phyloP scores from a whole-genome alignment of 163 green algal genomes.

The Scenedesmus sp. region DNA sequence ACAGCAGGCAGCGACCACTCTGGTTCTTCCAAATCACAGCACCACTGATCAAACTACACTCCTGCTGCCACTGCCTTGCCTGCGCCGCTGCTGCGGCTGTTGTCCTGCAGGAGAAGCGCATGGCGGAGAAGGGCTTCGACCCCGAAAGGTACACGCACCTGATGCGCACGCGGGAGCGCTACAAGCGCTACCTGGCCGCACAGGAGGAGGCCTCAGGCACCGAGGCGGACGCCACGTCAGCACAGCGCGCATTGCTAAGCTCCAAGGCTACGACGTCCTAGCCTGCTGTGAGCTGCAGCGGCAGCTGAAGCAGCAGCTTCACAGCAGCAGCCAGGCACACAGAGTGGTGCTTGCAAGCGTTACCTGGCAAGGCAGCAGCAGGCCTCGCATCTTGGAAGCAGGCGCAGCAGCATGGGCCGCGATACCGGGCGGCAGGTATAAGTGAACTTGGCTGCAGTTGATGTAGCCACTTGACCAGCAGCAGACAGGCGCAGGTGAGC shows the following conservation, averaged over 20 bases:
- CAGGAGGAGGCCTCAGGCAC: background rate
- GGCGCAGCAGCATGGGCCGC: no score
- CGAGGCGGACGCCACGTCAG: background rate
- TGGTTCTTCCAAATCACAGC: no score
- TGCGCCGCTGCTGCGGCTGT: background rate
- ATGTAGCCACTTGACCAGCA: no score
- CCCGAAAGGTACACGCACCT: slow-evolving; percentile 58
- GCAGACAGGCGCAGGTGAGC: no score
- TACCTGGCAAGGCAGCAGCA: background rate
- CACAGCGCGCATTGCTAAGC: background rate
- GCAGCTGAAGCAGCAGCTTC: background rate
- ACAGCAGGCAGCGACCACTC: no score
- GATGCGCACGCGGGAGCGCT: slow-evolving; percentile 46
- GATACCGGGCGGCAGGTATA: no score
- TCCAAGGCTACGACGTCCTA: background rate
- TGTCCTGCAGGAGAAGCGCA: slow-evolving; percentile 43
- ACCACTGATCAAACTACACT: no score
- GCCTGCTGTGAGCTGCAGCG: background rate
- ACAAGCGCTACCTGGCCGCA: slow-evolving; percentile 53
- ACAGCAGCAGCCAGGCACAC: background rate
- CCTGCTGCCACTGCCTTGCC: background rate
- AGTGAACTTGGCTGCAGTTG: no score
- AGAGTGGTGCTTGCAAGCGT: background rate
- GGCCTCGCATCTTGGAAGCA: no score
- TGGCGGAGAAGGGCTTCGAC: slow-evolving; percentile 52